Evolutionary conservation across 2,329 filamentous ascomycete species (phyloP).

Genomic region (Phialophora verrucosa): DNA sequence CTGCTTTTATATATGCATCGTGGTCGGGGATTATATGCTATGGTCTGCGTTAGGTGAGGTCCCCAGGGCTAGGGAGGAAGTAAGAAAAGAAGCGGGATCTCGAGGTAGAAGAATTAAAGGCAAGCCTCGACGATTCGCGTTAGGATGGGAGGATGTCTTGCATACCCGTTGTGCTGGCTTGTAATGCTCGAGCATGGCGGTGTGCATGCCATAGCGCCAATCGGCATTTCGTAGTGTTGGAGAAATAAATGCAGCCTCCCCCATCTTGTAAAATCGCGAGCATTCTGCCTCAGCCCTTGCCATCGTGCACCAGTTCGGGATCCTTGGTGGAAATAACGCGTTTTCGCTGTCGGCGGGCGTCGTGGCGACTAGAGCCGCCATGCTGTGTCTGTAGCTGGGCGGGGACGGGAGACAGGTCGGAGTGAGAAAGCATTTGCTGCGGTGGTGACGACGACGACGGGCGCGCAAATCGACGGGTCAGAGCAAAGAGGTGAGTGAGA

Average conservation of each 20-base stretch:
- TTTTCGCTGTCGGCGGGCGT: slow-evolving; percentile 49
- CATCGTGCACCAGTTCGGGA: slow-evolving; percentile 50
- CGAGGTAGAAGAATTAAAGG: slow-evolving; percentile 18
- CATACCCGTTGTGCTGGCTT: slow-evolving; percentile 38
- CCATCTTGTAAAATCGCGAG: slow-evolving; percentile 39
- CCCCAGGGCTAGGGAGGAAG: slow-evolving; percentile 11
- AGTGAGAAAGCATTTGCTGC: slow-evolving; percentile 35
- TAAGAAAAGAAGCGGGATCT: slow-evolving; percentile 16
- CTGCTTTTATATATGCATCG: slow-evolving; percentile 33
- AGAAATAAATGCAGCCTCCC: slow-evolving; percentile 40
- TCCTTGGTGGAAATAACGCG: slow-evolving; percentile 51
- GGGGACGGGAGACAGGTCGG: slow-evolving; percentile 13
- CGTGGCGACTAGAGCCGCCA: slow-evolving; percentile 55
- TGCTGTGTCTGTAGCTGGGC: slow-evolving; percentile 45
- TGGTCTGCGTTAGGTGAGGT: slow-evolving; percentile 27
- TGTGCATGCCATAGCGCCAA: slow-evolving; percentile 42
- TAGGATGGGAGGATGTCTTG: slow-evolving; percentile 36
- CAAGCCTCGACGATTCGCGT: slow-evolving; percentile 28
- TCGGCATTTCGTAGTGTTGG: slow-evolving; percentile 42
- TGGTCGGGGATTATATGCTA: slow-evolving; percentile 19
- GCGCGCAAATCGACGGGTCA: slow-evolving; percentile 8
- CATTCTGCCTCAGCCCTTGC: slow-evolving; percentile 51
- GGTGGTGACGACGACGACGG: slow-evolving; percentile 14
- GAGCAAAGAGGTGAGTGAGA: slow-evolving; percentile 12
- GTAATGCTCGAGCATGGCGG: slow-evolving; percentile 37